phyloP scores from a whole-genome alignment of 2,329 filamentous ascomycete species.

The Didymosphaeria variabile region DNA sequence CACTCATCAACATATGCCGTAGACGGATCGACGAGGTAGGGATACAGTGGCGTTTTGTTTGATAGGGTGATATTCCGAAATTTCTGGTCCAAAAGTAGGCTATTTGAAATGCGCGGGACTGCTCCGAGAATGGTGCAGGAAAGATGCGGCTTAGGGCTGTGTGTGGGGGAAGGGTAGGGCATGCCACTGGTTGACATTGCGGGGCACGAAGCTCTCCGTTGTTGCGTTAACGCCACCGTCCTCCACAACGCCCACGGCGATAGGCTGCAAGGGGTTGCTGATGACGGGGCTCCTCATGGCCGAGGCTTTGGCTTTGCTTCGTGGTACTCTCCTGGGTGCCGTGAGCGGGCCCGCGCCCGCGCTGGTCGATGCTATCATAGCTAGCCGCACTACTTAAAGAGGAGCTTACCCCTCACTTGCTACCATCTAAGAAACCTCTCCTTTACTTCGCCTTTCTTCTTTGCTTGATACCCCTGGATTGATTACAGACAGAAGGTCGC shows the following conservation, averaged over 20 bases:
- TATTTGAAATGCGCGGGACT: constrained; percentile 12
- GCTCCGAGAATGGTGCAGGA: constrained; percentile 12
- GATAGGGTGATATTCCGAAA: constrained; percentile 17
- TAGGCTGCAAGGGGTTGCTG: constrained; percentile 30
- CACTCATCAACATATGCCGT: not conserved
- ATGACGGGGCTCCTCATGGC: constrained; percentile 40
- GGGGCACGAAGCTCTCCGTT: constrained; percentile 36
- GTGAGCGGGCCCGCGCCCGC: constrained; percentile 28
- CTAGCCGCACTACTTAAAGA: constrained; percentile 30
- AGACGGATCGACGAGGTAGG: not conserved
- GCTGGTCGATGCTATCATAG: constrained; percentile 36
- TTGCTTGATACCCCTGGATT: constrained; percentile 39
- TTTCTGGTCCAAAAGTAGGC: not conserved
- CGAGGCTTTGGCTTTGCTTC: constrained; percentile 34
- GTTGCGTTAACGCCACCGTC: constrained; percentile 35
- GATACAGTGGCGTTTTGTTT: not conserved
- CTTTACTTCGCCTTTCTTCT: constrained; percentile 22
- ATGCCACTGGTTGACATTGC: constrained; percentile 36
- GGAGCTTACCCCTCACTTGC: constrained; percentile 27
- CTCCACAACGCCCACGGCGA: constrained; percentile 26
- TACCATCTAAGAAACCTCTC: constrained; percentile 15
- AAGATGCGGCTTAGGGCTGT: constrained; percentile 12
- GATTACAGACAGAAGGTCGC: constrained; percentile 23
- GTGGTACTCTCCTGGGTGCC: constrained; percentile 24
- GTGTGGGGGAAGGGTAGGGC: constrained; percentile 48